phyloP scores from a whole-genome alignment of 306 rosid species.

The Begonia peltatifolia region DNA sequence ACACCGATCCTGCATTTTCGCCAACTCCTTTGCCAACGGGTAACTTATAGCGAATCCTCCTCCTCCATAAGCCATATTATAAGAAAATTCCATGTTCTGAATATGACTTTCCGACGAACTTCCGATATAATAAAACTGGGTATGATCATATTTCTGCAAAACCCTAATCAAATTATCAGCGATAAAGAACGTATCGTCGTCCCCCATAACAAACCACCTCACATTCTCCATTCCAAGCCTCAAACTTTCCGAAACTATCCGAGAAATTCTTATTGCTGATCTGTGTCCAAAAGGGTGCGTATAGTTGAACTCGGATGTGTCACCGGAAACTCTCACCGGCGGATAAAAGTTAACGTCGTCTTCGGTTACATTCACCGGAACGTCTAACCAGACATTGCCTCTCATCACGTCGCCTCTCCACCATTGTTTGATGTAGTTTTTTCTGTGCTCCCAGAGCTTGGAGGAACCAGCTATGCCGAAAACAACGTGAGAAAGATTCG shows the following conservation, averaged over 20 bases:
- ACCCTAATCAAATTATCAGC: conserved; percentile 45
- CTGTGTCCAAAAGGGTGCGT: conserved; percentile 31
- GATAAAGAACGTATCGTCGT: conserved; percentile 55
- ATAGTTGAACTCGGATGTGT: conserved; percentile 41
- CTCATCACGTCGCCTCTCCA: conserved; percentile 47
- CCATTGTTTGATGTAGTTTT: conserved; percentile 61
- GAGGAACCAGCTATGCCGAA: conserved; percentile 68
- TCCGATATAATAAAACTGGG: conserved; percentile 52
- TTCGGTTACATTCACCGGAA: conserved; percentile 12
- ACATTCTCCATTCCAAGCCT: conserved; percentile 30
- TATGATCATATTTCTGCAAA: conserved; percentile 48
- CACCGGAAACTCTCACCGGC: conserved; percentile 25
- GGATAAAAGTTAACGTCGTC: conserved; percentile 21
- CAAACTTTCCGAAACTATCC: conserved; percentile 49
- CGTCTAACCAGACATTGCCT: conserved; percentile 54
- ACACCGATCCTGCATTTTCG: conserved; percentile 59
- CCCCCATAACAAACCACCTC: conserved; percentile 79
- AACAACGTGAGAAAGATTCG: conserved; percentile 51
- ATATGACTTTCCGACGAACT: conserved; percentile 57
- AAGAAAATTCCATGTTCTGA: conserved; percentile 54
- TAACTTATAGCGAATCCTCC: conserved; percentile 68
- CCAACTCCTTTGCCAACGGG: conserved; percentile 39
- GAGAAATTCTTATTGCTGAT: conserved; percentile 52
- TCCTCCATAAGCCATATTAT: conserved; percentile 66
- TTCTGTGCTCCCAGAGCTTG: conserved; percentile 48